Conservation (phyloP, 805 yeast genomes). For the Saturnispora serradocipensis region DNA sequence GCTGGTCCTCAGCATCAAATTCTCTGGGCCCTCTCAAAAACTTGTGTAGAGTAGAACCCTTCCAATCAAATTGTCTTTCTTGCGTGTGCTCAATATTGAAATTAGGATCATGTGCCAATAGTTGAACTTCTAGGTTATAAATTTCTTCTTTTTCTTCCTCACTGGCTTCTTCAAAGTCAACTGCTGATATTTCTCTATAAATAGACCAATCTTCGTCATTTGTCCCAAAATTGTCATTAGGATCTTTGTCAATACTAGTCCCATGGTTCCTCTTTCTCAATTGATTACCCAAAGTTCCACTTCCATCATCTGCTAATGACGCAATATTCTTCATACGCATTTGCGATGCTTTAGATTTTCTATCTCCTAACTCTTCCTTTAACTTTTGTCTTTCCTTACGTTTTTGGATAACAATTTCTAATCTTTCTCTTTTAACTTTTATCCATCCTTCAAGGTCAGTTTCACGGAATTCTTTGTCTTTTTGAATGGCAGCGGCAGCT, state of each 20-base stretch:
- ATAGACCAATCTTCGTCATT: slow-evolving; percentile 94
- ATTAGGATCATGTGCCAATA: slow-evolving; percentile 74
- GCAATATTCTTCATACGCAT: slow-evolving; percentile 88
- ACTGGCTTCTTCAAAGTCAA: slow-evolving; percentile 68
- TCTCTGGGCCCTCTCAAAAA: slow-evolving; percentile 88
- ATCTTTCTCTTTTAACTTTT: slow-evolving; percentile 50
- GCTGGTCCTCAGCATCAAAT: slow-evolving; percentile 71
- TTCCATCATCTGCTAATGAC: slow-evolving; percentile 63
- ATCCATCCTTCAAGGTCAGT: slow-evolving; percentile 76
- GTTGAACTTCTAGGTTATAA: slow-evolving; percentile 57
- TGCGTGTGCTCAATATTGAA: slow-evolving; percentile 80
- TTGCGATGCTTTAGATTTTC: slow-evolving; percentile 89
- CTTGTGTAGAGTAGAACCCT: slow-evolving; percentile 65
- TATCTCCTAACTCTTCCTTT: slow-evolving; percentile 69
- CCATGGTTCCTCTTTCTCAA: slow-evolving; percentile 40
- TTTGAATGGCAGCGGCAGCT: slow-evolving; percentile 48
- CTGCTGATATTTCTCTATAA: slow-evolving; percentile 72
- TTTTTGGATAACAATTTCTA: slow-evolving; percentile 48
- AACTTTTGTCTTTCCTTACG: slow-evolving; percentile 62
- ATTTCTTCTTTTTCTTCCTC: slow-evolving; percentile 62
- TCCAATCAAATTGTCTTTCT: slow-evolving; percentile 80
- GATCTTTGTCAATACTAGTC: slow-evolving; percentile 78
- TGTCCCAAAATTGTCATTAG: slow-evolving; percentile 90
- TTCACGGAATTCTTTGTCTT: slow-evolving; percentile 72
- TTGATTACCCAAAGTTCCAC: slow-evolving; percentile 12